Evolutionary conservation across 345 rosid species (phyloP).

Genomic region (Ailanthus altissimus): DNA sequence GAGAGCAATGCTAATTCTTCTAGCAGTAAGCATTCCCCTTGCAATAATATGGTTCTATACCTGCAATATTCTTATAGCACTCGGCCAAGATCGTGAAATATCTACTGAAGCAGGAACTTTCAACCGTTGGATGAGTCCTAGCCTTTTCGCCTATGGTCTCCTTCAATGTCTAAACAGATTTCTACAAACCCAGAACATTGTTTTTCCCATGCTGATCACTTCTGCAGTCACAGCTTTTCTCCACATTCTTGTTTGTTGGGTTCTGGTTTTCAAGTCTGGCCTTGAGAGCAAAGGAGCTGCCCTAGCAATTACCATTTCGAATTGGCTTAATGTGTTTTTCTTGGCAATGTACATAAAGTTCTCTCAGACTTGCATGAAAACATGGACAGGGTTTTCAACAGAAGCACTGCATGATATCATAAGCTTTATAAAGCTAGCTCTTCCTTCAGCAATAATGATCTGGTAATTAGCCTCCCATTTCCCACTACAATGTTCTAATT

Average conservation of each 20-base stretch:
- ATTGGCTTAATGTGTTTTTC: slow-evolving; percentile 48
- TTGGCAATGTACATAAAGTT: slow-evolving; percentile 38
- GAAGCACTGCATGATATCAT: slow-evolving; percentile 42
- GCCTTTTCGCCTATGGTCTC: slow-evolving; percentile 52
- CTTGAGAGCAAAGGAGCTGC: slow-evolving; percentile 54
- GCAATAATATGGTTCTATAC: slow-evolving; percentile 58
- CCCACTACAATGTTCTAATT: too few species aligned
- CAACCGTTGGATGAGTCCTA: slow-evolving; percentile 60
- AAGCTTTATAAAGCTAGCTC: slow-evolving; percentile 49
- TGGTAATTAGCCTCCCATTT: slow-evolving; percentile 30
- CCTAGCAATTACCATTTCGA: slow-evolving; percentile 33
- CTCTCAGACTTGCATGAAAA: slow-evolving; percentile 36
- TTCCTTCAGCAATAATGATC: slow-evolving; percentile 62
- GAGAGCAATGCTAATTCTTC: slow-evolving; percentile 62
- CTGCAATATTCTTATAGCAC: slow-evolving; percentile 38
- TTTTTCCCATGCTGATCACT: slow-evolving; percentile 47
- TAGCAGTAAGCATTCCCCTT: slow-evolving; percentile 49
- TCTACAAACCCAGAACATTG: slow-evolving; percentile 58
- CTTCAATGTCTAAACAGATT: slow-evolving; percentile 69
- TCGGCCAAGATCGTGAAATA: slow-evolving; percentile 48
- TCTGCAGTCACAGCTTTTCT: slow-evolving; percentile 39
- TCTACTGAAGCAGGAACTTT: slow-evolving; percentile 43
- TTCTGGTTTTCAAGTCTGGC: slow-evolving; percentile 39
- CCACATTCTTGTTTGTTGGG: slow-evolving; percentile 45
- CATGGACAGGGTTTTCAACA: slow-evolving; percentile 52